Conservation (phyloP, 108 stramenopile genomes). For the Nannochloropsis gaditana region DNA sequence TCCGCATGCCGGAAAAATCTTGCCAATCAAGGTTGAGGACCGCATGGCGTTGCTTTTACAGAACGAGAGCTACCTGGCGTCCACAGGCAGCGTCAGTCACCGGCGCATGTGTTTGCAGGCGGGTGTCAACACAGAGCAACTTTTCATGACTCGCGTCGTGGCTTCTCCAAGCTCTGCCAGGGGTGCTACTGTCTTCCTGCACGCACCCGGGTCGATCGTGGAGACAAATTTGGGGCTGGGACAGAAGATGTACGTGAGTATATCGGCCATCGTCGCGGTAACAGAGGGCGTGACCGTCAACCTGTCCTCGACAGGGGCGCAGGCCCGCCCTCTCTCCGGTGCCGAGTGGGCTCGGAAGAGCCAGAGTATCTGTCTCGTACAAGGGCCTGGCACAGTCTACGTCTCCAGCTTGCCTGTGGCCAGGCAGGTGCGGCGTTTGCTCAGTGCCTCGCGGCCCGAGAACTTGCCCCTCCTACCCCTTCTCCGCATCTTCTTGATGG, state of each 20-base stretch:
- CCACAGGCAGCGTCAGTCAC: not conserved
- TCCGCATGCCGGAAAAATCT: conserved; percentile 17
- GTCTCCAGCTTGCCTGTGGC: not conserved
- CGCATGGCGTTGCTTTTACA: not conserved
- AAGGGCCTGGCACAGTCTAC: not conserved
- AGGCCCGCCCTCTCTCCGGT: not conserved
- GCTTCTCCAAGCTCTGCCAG: not conserved
- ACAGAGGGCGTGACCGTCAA: not conserved
- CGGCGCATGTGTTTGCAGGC: conserved; percentile 1
- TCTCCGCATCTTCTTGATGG: not conserved
- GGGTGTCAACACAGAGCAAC: not conserved
- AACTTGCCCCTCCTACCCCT: not conserved
- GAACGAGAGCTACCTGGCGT: conserved; percentile 11
- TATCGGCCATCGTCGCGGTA: not conserved
- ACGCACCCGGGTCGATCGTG: not conserved
- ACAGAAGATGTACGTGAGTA: not conserved
- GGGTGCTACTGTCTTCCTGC: not conserved
- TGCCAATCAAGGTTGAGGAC: not conserved
- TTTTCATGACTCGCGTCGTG: not conserved
- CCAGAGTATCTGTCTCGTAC: not conserved
- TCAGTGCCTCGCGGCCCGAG: not conserved
- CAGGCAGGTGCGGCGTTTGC: not conserved
- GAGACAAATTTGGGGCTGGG: not conserved
- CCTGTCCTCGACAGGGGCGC: not conserved
- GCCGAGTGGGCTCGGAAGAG: not conserved